phyloP scores from a whole-genome alignment of 192 early-diverging fungal species.

The Phycomyces nitens region DNA sequence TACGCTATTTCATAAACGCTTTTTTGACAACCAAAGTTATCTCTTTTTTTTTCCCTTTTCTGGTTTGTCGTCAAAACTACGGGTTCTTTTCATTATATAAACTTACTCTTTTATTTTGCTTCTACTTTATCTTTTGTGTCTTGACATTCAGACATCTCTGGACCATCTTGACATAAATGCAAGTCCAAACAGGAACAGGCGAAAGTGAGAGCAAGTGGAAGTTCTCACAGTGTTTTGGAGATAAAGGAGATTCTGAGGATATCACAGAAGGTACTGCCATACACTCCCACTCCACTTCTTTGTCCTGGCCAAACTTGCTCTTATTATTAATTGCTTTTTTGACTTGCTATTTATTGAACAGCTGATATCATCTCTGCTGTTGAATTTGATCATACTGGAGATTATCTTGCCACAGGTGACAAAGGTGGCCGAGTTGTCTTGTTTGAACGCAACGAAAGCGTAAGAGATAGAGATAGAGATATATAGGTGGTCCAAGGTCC shows the following conservation, averaged over 20 bases:
- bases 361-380: constrained; percentile 99
- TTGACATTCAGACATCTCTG: not conserved
- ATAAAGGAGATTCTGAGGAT: constrained; percentile 92
- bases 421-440: constrained; percentile 97
- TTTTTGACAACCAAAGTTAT: no score
- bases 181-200: not conserved
- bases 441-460: constrained; percentile 95
- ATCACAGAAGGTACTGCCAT: constrained; percentile 79
- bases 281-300: no score
- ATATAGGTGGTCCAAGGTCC: not conserved
- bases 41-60: no score
- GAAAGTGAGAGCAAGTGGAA: constrained; percentile 56
- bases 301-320: no score
- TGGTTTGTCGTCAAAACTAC: no score
- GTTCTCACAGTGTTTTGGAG: constrained; percentile 94
- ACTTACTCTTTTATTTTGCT: no score
- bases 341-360: no score
- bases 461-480: constrained; percentile 34
- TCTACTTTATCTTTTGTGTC: no score
- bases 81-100: no score
- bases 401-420: constrained; percentile 96
- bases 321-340: no score
- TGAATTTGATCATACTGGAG: constrained; percentile 96
- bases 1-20: no score
- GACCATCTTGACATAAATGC: not conserved